These are phyloP conservation scores for Diutina pseudorugosa DNA, from an alignment of 1,139 yeast species.

Conservation along the genomic window DNA sequence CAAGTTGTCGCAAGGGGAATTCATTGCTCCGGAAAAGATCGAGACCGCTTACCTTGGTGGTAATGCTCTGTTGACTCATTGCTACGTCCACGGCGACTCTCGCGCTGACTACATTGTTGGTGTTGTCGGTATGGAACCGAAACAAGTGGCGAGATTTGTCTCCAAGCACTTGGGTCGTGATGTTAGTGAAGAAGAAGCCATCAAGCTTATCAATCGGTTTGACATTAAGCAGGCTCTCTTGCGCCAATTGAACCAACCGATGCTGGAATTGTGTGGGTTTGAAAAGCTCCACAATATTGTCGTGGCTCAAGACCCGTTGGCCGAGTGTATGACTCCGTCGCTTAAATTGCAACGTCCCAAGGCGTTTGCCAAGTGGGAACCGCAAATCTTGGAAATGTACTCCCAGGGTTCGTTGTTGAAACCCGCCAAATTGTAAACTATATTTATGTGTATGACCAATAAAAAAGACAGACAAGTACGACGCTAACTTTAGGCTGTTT, in stretches of 20 bases:
- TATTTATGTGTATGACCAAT: neutral
- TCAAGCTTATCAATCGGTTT: neutral
- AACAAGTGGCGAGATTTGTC: neutral
- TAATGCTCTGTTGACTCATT: constrained; percentile 12
- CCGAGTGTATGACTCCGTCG: constrained; percentile 1
- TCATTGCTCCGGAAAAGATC: constrained; percentile 67
- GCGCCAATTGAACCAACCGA: neutral
- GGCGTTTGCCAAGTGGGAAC: neutral
- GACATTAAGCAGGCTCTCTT: neutral
- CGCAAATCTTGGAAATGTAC: neutral
- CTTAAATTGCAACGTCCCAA: neutral
- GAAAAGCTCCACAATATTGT: constrained; percentile 1
- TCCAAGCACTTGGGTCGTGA: neutral
- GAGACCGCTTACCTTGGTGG: constrained; percentile 44
- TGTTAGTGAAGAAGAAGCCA: neutral
- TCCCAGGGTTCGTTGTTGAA: neutral
- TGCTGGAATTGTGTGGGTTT: neutral
- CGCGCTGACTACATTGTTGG: constrained; percentile 46
- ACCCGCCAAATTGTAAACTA: neutral
- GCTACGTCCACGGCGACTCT: constrained; percentile 28
- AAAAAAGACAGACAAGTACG: no score
- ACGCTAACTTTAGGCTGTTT: no score
- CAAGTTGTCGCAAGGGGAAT: constrained; percentile 75
- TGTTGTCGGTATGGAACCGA: constrained; percentile 27
- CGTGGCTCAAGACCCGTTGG: neutral